Conservation (phyloP, 345 rosid genomes). For the Lumnitzera littorea region DNA sequence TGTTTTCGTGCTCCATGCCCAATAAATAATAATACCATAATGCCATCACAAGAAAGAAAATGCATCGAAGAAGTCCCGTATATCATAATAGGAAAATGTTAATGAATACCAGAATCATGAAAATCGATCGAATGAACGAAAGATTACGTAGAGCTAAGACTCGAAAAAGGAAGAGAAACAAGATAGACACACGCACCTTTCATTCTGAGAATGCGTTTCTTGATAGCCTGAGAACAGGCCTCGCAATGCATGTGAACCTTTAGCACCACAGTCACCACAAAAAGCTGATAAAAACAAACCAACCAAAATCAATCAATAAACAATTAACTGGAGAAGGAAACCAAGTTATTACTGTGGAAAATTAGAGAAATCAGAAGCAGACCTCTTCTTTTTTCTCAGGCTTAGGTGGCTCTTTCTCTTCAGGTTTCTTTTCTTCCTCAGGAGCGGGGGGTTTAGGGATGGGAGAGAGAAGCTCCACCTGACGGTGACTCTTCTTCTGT, state of each 20-base stretch:
- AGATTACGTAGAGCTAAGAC: not conserved
- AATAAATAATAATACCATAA: no score
- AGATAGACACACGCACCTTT: conserved; percentile 36
- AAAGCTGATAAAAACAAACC: conserved; percentile 37
- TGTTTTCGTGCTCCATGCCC: no score
- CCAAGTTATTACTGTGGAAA: not conserved
- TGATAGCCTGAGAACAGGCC: conserved; percentile 77
- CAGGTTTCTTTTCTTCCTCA: conserved; percentile 41
- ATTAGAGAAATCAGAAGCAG: not conserved
- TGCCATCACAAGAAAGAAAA: no score
- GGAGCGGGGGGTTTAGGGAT: conserved; percentile 53
- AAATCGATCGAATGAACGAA: not conserved
- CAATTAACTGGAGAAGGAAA: not conserved
- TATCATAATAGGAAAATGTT: no score
- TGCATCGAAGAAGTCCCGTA: no score
- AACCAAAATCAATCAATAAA: not conserved
- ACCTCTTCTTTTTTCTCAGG: conserved; percentile 79
- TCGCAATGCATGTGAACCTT: conserved; percentile 93
- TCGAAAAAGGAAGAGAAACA: not conserved
- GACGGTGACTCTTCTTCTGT: conserved; percentile 73
- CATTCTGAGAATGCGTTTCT: conserved; percentile 85
- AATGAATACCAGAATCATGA: no score
- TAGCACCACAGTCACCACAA: conserved; percentile 56
- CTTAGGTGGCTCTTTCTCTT: conserved; percentile 35
- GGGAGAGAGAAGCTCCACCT: conserved; percentile 85